These are phyloP conservation scores for Spathaspora girioi DNA, from an alignment of 805 yeast species.

Conservation along the genomic window DNA sequence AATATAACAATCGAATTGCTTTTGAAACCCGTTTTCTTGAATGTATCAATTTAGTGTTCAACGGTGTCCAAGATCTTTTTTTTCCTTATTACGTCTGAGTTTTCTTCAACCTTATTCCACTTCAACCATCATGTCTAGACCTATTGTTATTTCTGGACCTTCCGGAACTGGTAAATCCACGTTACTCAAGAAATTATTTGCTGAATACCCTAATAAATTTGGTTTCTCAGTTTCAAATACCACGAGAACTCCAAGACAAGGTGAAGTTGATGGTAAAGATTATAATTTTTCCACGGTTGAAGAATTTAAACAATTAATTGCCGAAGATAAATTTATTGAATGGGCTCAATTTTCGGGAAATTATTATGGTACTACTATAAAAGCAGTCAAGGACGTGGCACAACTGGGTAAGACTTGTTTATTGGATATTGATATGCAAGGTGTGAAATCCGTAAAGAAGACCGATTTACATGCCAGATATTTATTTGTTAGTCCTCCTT, in stretches of 20 bases:
- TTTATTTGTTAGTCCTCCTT: constrained; percentile 90
- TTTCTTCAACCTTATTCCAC: neutral
- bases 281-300: constrained; percentile 84
- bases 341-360: constrained; percentile 98
- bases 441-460: constrained; percentile 87
- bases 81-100: neutral
- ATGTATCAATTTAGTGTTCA: neutral
- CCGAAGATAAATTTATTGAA: constrained; percentile 77
- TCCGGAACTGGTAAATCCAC: constrained; percentile 97
- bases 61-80: neutral
- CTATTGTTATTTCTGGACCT: constrained; percentile 95
- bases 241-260: constrained; percentile 86
- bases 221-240: constrained; percentile 95
- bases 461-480: constrained; percentile 80
- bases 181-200: constrained; percentile 79
- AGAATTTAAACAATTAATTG: constrained; percentile 73
- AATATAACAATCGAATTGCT: neutral
- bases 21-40: neutral
- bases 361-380: constrained; percentile 91
- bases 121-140: constrained; percentile 48
- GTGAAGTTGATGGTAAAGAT: constrained; percentile 86
- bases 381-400: constrained; percentile 74
- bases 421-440: constrained; percentile 98
- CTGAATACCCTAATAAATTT: constrained; percentile 83
- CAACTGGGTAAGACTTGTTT: constrained; percentile 73